Percentiles rank a stretch among this genome's conserved stretches.
Conservation (phyloP, 805 yeast species). For the Saccharomyces kudriavzevii region DNA sequence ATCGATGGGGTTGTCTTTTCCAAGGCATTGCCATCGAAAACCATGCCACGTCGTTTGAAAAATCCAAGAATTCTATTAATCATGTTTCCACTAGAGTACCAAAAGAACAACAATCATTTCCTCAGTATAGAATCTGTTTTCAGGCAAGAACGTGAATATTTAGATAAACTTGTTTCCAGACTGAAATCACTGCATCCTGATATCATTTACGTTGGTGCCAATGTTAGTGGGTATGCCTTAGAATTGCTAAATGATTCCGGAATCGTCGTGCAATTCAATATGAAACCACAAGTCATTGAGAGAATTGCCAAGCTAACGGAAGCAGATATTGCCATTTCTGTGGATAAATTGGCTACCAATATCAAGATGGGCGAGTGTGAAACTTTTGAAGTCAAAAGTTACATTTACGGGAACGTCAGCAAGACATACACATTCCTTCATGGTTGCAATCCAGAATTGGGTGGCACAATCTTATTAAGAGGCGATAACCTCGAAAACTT, state of each 20-base stretch:
- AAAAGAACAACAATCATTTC: slow-evolving; percentile 66
- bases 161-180: slow-evolving; percentile 72
- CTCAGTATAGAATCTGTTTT: slow-evolving; percentile 76
- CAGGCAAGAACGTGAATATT: slow-evolving; percentile 80
- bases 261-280: slow-evolving; percentile 71
- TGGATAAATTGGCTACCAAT: slow-evolving; percentile 69
- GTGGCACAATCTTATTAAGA: slow-evolving; percentile 80
- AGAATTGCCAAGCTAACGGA: slow-evolving; percentile 70
- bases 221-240: slow-evolving; percentile 77
- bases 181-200: slow-evolving; percentile 71
- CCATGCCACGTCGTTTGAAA: slow-evolving; percentile 58
- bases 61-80: slow-evolving; percentile 74
- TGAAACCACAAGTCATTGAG: slow-evolving; percentile 75
- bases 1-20: slow-evolving; percentile 81
- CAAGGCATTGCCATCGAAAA: slow-evolving; percentile 67
- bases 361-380: slow-evolving; percentile 72
- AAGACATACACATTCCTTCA: slow-evolving; percentile 73
- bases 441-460: slow-evolving; percentile 66
- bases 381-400: slow-evolving; percentile 62
- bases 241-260: slow-evolving; percentile 63
- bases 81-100: slow-evolving; percentile 84
- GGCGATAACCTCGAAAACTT: slow-evolving; percentile 62
- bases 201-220: slow-evolving; percentile 66
- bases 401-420: slow-evolving; percentile 43
- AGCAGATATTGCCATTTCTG: slow-evolving; percentile 78